Conservation (phyloP, 345 rosid genomes). For the Populus davidiana region DNA sequence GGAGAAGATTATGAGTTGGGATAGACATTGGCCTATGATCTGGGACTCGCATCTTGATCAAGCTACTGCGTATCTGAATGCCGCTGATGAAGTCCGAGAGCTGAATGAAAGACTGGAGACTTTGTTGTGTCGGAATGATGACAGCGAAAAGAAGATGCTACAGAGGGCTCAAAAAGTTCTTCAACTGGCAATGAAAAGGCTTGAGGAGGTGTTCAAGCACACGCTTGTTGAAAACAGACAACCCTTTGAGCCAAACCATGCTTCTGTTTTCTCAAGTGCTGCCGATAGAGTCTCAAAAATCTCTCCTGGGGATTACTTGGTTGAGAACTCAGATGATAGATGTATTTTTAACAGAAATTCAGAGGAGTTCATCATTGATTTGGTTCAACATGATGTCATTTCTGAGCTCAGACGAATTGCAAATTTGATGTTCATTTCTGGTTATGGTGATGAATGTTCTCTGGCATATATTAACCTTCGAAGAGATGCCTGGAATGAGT, state of each 20-base stretch:
- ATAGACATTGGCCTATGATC: conserved; percentile 66
- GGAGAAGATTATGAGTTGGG: conserved; percentile 68
- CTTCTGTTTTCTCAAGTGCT: conserved; percentile 57
- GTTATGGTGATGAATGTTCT: conserved; percentile 69
- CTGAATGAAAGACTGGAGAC: conserved; percentile 56
- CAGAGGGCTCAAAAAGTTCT: conserved; percentile 71
- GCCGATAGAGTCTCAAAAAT: conserved; percentile 26
- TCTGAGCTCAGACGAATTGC: conserved; percentile 70
- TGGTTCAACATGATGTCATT: conserved; percentile 44
- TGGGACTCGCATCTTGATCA: conserved; percentile 63
- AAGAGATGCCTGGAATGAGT: conserved; percentile 74
- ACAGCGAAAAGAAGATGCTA: conserved; percentile 37
- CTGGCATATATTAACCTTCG: conserved; percentile 55
- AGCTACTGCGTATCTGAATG: conserved; percentile 47
- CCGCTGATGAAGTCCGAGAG: conserved; percentile 49
- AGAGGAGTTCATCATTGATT: conserved; percentile 53
- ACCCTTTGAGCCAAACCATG: conserved; percentile 63
- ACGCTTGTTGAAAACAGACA: conserved; percentile 60
- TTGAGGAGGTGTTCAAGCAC: conserved; percentile 78
- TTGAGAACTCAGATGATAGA: too few species aligned
- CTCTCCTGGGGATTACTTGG: conserved; percentile 56
- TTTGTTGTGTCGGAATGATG: conserved; percentile 19
- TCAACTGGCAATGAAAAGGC: conserved; percentile 80
- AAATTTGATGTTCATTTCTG: conserved; percentile 58
- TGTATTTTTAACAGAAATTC: conserved; percentile 40